Conservation (phyloP, 2,329 filamentous ascomycete species). For the Monosporascus sp. region DNA sequence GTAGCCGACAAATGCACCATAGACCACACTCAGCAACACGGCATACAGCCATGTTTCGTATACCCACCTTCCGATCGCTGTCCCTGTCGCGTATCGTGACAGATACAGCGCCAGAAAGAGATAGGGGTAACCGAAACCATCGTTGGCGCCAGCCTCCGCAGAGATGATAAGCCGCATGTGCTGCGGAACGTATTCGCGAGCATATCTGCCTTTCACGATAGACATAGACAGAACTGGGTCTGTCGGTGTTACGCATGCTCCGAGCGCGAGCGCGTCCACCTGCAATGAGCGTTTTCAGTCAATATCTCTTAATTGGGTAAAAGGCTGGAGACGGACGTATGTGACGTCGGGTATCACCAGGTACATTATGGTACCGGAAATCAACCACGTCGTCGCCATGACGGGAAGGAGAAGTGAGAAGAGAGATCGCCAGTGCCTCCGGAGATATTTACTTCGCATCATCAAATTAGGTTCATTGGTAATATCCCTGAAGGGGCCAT, state of each 20-base stretch:
- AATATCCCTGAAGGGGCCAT: too few species aligned
- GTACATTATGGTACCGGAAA: too few species aligned
- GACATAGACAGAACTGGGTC: conserved; percentile 65
- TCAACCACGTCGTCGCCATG: conserved; percentile 65
- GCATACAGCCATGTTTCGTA: conserved; percentile 63
- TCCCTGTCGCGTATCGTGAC: too few species aligned
- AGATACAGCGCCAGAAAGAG: conserved; percentile 62
- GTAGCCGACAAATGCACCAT: conserved; percentile 61
- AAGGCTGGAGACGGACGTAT: conserved; percentile 38
- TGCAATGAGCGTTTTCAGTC: too few species aligned
- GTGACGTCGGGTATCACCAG: too few species aligned
- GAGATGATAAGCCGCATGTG: conserved; percentile 58
- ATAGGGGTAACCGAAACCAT: conserved; percentile 66
- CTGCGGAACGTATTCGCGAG: conserved; percentile 65
- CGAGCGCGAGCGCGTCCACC: conserved; percentile 58
- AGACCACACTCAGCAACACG: conserved; percentile 58
- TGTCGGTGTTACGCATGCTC: conserved; percentile 64
- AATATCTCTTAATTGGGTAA: too few species aligned
- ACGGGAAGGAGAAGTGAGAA: conserved; percentile 58
- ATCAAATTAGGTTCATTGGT: too few species aligned
- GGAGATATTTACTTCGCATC: conserved; percentile 17
- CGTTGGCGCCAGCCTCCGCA: conserved; percentile 64
- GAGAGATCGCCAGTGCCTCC: conserved; percentile 26
- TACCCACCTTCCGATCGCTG: conserved; percentile 59
- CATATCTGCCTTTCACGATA: conserved; percentile 37